Conservation (phyloP, 108 stramenopile genomes). For the Cylindrotheca fusiformis region DNA sequence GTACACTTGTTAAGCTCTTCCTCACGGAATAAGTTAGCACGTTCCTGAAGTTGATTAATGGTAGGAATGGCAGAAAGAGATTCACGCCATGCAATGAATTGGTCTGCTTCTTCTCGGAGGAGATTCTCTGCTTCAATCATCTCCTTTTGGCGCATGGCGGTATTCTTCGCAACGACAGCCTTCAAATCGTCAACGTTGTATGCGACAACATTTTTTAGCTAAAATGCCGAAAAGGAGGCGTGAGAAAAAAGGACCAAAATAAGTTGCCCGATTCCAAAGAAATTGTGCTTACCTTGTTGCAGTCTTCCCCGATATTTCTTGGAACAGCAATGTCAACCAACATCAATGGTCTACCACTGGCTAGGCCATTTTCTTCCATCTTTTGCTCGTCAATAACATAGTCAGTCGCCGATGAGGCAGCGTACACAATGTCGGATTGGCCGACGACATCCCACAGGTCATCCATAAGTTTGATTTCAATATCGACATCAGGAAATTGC, state of each 20-base stretch:
- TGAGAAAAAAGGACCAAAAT: constrained; percentile 7
- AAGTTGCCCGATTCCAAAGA: neutral
- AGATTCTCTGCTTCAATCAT: constrained; percentile 97
- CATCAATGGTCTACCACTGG: constrained; percentile 82
- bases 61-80: constrained; percentile 95
- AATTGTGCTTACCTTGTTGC: constrained; percentile 58
- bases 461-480: constrained; percentile 87
- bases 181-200: constrained; percentile 99
- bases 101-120: constrained; percentile 81
- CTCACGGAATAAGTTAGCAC: constrained; percentile 90
- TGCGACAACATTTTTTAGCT: constrained; percentile 78
- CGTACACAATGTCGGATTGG: constrained; percentile 93
- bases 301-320: constrained; percentile 91
- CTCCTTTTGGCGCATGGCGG: constrained; percentile 95
- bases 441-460: constrained; percentile 90
- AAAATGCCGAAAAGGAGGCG: neutral
- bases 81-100: constrained; percentile 91
- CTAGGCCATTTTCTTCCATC: constrained; percentile 79
- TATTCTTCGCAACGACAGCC: constrained; percentile 97
- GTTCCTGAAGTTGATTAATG: constrained; percentile 93
- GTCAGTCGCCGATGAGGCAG: constrained; percentile 85
- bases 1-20: constrained; percentile 92
- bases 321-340: constrained; percentile 99
- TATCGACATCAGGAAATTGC: constrained; percentile 91
- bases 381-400: constrained; percentile 80